Evolutionary conservation across 2,329 filamentous ascomycete species (phyloP), one percentile per base, ranked within the genome.

Genomic region (Fusarium miscanthi): DNA sequence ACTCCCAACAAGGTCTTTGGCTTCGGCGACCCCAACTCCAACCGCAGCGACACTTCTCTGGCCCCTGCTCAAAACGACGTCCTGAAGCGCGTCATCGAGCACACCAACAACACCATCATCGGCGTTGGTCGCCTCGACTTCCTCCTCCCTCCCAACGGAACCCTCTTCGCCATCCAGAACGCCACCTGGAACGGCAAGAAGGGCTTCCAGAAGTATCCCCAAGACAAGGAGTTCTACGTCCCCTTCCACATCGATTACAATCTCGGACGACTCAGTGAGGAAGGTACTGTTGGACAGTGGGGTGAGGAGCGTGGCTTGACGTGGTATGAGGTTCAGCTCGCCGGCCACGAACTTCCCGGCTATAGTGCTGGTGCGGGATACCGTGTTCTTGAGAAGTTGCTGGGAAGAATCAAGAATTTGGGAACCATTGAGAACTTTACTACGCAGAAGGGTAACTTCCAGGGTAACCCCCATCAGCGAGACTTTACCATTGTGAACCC

Each of bases 261-360:
- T 54, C 77, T 82, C 1, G 83, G 82, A 21, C 84, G 83, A 23
- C 78, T 87, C 31, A 89, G 90, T 0, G 92, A 87, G 2, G 85
- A 87, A 2, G 93, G 93, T 2, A 84, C 91, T 2, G 85, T 95
- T 78, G 94, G 94, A 4, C 89, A 88, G 0, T 88, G 88, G 53
- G 89, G 92, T 73, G 91, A 90, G 0, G 94, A 97, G 84, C 86
- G 94, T 51, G 92, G 92, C 0, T 81, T 97, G 52, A 96, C 93
- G 0, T 94, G 88, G 74, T 89, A 91, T 12, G 86, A 87, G 56
- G 86, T 94, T 56, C 85, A 89, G n/a, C 77, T 92, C 12, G 84
- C 86, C 0, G 93, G 93, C 0, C 91, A 94, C 80, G 76, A 80
- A 53, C 43, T 80, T 10, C 78, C 78, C 0, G 78, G 78, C 0